Evolutionary conservation across 306 rosid species (phyloP), one percentile per base, ranked within the genome.

Genomic region (Quercus mongolica): DNA sequence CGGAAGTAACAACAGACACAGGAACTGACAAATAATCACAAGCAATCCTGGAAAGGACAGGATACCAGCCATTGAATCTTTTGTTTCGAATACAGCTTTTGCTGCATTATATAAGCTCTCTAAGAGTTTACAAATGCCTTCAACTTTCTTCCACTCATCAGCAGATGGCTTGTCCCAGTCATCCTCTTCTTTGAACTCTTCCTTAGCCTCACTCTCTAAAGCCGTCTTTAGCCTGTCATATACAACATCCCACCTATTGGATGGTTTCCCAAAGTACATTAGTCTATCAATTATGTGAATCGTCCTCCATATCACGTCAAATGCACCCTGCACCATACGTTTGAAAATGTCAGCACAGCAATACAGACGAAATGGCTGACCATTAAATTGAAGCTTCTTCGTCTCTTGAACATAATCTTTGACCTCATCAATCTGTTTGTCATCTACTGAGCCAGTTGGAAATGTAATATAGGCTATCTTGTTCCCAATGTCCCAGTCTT

Each of bases 21-120:
- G 78, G 78, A 5, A 79, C 54, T 11, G 78, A 7, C 33, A 79
- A 64, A 17, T 73, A 51, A 63, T 79, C 78, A 0, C 69, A 21
- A 31, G 74, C 83, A 73, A 73, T 79, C 78, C 56, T 41, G 5
- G 78, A 31, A 64, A 79, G 78, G 4, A 69, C 25, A 17, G 74
- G 83, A 54, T 79, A 79, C 46, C 73, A 5, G 78, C 73, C 30
- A 65, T 79, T 12, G 63, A 64, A 19, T 49, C 54, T 38, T 73
- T 67, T 28, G 56, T 51, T 8, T 73, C 46, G 20, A 79, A 79
- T 15, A 73, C 54, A 31, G 25, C 44, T 35, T 65, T n/a, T 14
- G 78, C 74, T 21, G 72, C 82, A 18, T 61, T n/a, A 54, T 79
- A 17, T 7, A 79, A 26, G 33, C 41, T 71, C 35, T 59, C 82